Evolutionary conservation across 2,329 filamentous ascomycete genomes (phyloP).

Genomic region (Waltergamsia citrina): DNA sequence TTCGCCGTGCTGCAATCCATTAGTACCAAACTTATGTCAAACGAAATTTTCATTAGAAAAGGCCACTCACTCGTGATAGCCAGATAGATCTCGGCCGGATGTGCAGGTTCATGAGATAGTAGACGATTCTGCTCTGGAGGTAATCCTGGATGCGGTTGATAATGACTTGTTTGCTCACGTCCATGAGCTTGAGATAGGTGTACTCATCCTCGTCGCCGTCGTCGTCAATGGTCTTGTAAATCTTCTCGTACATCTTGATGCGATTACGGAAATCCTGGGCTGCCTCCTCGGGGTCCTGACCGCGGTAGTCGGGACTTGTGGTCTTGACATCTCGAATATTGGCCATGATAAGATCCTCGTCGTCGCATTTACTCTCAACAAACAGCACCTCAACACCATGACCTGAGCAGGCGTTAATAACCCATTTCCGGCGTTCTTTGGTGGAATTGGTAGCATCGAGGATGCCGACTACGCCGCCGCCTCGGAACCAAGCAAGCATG

Average conservation of each 20-base stretch:
- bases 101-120: constrained; percentile 97
- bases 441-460: constrained; percentile 96
- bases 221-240: constrained; percentile 87
- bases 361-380: constrained; percentile 94
- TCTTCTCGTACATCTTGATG: constrained; percentile 94
- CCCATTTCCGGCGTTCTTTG: constrained; percentile 82
- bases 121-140: constrained; percentile 89
- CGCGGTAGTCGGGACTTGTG: constrained; percentile 87
- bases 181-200: constrained; percentile 95
- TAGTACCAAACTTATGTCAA: not conserved
- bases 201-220: constrained; percentile 70
- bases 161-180: constrained; percentile 91
- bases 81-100: constrained; percentile 95
- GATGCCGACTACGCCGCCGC: constrained; percentile 84
- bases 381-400: constrained; percentile 86
- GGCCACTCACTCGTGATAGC: constrained; percentile 69
- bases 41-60: not conserved
- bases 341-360: constrained; percentile 93
- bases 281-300: constrained; percentile 86
- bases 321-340: constrained; percentile 98
- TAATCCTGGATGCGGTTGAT: constrained; percentile 98
- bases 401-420: constrained; percentile 65
- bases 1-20: constrained; percentile 66
- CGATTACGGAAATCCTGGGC: constrained; percentile 88
- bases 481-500: constrained; percentile 87